Conservation (phyloP, 2,329 filamentous ascomycete species). For the Cercospora berteroae region DNA sequence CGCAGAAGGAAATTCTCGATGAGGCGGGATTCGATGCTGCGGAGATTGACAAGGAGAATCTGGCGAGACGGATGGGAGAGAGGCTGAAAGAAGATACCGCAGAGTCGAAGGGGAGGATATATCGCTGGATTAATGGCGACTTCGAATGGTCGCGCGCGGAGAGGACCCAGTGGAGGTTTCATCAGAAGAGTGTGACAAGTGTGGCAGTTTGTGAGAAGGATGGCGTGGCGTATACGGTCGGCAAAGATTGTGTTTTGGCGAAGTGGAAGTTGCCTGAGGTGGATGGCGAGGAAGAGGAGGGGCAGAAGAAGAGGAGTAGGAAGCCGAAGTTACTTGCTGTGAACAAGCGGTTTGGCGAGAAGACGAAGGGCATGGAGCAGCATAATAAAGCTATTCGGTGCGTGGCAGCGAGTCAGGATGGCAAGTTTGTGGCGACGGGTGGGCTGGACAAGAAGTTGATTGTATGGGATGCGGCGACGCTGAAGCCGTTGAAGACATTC, state of each 20-base stretch:
- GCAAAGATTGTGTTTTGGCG: slow-evolving; percentile 77
- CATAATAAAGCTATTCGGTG: slow-evolving; percentile 78
- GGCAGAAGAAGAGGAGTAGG: slow-evolving; percentile 29
- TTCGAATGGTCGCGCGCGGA: slow-evolving; percentile 67
- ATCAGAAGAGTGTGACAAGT: slow-evolving; percentile 74
- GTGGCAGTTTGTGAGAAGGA: slow-evolving; percentile 65
- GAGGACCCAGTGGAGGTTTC: slow-evolving; percentile 72
- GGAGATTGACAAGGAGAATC: slow-evolving; percentile 87
- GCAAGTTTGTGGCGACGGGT: slow-evolving; percentile 86
- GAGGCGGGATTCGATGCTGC: slow-evolving; percentile 88
- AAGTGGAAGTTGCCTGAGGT: slow-evolving; percentile 77
- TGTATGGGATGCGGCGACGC: slow-evolving; percentile 77
- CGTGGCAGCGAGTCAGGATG: slow-evolving; percentile 83
- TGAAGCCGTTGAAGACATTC: slow-evolving; percentile 79
- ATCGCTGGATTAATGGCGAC: slow-evolving; percentile 72
- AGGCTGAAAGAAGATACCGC: slow-evolving; percentile 87
- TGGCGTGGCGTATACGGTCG: slow-evolving; percentile 83
- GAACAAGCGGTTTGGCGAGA: slow-evolving; percentile 61
- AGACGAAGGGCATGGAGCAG: slow-evolving; percentile 54
- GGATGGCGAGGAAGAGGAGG: slow-evolving; percentile 13
- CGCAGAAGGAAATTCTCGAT: slow-evolving; percentile 70
- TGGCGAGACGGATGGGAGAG: slow-evolving; percentile 63
- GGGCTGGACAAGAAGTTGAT: slow-evolving; percentile 81
- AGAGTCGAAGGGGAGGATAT: slow-evolving; percentile 86
- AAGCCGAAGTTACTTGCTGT: slow-evolving; percentile 60